Evolutionary conservation across 345 rosid species (phyloP), one percentile per base, ranked within the genome.

Genomic region (Noccaea caerulescens): DNA sequence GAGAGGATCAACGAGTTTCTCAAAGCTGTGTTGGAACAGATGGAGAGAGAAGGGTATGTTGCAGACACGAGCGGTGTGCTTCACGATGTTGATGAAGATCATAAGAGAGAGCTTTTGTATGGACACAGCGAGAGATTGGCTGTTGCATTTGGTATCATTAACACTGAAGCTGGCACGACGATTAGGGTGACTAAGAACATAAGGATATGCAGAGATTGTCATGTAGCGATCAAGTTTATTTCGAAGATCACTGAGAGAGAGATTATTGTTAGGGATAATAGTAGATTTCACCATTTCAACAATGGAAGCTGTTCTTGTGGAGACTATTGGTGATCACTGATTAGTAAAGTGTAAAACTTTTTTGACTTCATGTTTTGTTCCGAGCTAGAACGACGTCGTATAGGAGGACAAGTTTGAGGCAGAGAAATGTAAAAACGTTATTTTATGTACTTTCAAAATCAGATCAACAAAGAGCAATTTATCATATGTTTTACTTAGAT

Each of bases 101-200:
- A 90, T 59, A 90, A 88, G 85, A 88, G 65, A 58, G 74, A 80
- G 72, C 58, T 82, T 36, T 58, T 90, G 58, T 71, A 43, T 67
- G 75, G 82, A 61, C 96, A 87, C 59, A 83, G 89, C 62, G 95
- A 92, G 82, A 84, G 90, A 80, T 63, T 90, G 34, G 93, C 95
- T 55, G 58, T 90, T 82, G 95, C 80, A 14, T 90, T 82, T 43
- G 91, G 97, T 51, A 81, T 90, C 43, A 82, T 87, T 49, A 87
- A 86, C 69, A 82, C 88, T 0, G 87, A 80, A 23, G 65, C 80
- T 3, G 95, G 93, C 52, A 85, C 87, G 16, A 86, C 89, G 16
- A 84, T 90, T 59, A 79, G 95, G 60, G 83, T 90, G n/a, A 82
- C 83, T 16, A 87, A 90, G 84, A 87, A 88, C 75, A 73, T 88